Evolutionary conservation across 192 early-diverging fungal genomes (phyloP), one percentile per base, ranked within the genome.

Genomic region (Borealophlyctis nickersoniae): DNA sequence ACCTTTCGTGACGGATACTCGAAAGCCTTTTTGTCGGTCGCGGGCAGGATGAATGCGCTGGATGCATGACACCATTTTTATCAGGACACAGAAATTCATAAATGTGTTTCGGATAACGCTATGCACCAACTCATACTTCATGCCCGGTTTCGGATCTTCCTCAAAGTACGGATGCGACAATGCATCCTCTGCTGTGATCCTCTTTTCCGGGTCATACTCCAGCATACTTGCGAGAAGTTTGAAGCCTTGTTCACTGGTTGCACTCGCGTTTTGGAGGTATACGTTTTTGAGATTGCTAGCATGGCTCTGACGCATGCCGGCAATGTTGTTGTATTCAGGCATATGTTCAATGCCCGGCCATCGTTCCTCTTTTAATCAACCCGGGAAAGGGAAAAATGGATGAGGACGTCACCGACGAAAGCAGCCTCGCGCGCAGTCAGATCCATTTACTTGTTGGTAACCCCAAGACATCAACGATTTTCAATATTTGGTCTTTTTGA

Each of bases 401-500:
- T n/a, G n/a, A n/a, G n/a, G n/a, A n/a, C n/a, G n/a, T n/a, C n/a
- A n/a, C n/a, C 19, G 39, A 45, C 9, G 9, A 7, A 45, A 13
- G 7, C 39, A 19, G 19, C 39, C 19, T 45, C 19, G 9, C 39
- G 39, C 39, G 9, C 39, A 45, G 19, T 45, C 39, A 45, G 39
- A 7, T 13, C 19, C 9, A 54, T 67, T 73, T 77, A 90, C 87
- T 71, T 85, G 85, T 66, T 23, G 95, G 95, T 0, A 89, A 89
- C 39, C 95, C 95, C 49, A 98, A 83, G 24, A 98, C 87, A 61
- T 87, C 83, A 57, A 98, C 78, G 55, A 98, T 98, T 73, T 96
- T 91, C 65, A 88, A 87, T 62, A 98, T 77, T 77, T 98, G 95
- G 53, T 73, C 67, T 33, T 52, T 36, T 66, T 73, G 77, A 52